Conservation (phyloP, 805 yeast species). For the Pichia pseudocactophila region DNA sequence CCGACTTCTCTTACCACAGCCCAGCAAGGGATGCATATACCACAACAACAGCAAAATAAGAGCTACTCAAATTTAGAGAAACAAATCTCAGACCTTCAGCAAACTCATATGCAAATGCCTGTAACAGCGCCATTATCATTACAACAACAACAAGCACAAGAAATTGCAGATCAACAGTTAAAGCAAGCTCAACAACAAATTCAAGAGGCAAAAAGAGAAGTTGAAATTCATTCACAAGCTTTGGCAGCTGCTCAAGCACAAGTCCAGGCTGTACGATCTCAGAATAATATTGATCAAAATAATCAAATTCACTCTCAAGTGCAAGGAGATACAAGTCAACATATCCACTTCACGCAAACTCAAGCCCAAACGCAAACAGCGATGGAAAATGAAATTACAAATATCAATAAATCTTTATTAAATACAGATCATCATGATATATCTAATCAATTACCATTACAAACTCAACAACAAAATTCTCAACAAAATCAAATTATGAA, state of each 20-base stretch:
- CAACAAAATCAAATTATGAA: slow-evolving; percentile 18
- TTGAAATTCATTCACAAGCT: background rate
- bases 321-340: slow-evolving; percentile 1
- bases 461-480: slow-evolving; percentile 11
- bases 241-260: background rate
- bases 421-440: no score
- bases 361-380: no score
- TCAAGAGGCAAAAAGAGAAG: background rate
- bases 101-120: background rate
- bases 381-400: no score
- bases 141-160: slow-evolving; percentile 11
- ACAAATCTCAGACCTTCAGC: slow-evolving; percentile 3
- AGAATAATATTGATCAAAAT: background rate
- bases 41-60: slow-evolving; percentile 6
- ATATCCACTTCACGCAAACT: background rate
- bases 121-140: background rate
- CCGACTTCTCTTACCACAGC: no score
- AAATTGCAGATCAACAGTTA: slow-evolving; percentile 1
- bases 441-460: no score
- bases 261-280: background rate
- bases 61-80: background rate
- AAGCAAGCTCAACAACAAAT: slow-evolving; percentile 4
- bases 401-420: no score
- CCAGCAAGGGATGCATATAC: slow-evolving; percentile 6
- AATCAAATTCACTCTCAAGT: background rate